A percentile compares a stretch with the other conserved stretches of the same genome.
These are phyloP conservation scores for Magnolia officinalis DNA, from an alignment of 164 flowering plant genomes.

Conservation along the genomic window DNA sequence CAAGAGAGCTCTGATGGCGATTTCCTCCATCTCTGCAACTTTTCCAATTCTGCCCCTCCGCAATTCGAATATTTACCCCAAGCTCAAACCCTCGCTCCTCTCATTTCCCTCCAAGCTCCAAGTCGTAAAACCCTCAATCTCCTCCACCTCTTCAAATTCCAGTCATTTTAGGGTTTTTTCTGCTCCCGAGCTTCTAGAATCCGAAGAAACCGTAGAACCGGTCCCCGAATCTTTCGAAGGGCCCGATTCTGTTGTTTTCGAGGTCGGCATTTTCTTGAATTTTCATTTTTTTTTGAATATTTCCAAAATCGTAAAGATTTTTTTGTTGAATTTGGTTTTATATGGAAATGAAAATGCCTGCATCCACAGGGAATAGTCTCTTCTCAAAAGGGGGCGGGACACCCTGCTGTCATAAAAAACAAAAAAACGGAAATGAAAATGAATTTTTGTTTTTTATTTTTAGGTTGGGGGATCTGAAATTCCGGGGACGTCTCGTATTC, in stretches of 20 bases:
- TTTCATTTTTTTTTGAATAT: not conserved
- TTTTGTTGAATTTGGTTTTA: conserved; percentile 7
- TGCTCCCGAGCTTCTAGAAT: conserved; percentile 58
- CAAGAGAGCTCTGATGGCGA: conserved; percentile 2
- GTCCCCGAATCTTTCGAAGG: conserved; percentile 26
- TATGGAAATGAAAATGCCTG: not conserved
- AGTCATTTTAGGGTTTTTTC: conserved; percentile 41
- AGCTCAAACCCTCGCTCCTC: conserved; percentile 27
- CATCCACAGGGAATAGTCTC: not conserved
- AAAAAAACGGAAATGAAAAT: not conserved
- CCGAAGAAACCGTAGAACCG: conserved; percentile 15
- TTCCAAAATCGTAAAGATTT: not conserved
- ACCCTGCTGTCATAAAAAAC: too few species aligned
- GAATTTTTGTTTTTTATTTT: not conserved
- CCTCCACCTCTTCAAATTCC: conserved; percentile 1
- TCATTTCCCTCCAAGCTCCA: conserved; percentile 20
- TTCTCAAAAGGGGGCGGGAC: not conserved
- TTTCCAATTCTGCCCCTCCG: conserved; percentile 33
- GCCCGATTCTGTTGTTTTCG: conserved; percentile 21
- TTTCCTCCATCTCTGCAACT: conserved; percentile 43
- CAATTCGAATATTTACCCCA: conserved; percentile 27
- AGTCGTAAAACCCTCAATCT: conserved; percentile 11
- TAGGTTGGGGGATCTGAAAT: conserved; percentile 41
- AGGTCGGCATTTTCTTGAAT: conserved; percentile 23
- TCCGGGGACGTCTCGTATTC: conserved; percentile 36